Evolutionary conservation across 2,329 filamentous ascomycete genomes (phyloP).

Genomic region (Metarhizium humberi): DNA sequence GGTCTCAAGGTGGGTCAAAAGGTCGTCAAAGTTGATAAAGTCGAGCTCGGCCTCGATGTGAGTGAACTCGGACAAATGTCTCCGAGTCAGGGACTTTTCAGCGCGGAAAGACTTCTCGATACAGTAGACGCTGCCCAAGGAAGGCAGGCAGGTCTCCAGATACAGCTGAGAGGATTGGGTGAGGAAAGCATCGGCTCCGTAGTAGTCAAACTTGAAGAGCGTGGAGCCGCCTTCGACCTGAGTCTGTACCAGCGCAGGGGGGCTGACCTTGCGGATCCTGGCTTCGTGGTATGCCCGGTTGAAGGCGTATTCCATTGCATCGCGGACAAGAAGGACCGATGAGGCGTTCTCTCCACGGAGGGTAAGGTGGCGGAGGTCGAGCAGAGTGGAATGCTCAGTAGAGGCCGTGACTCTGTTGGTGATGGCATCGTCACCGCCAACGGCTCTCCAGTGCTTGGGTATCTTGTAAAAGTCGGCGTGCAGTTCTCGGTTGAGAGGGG

Average conservation of each 20-base stretch:
- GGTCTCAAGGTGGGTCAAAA: slow-evolving; percentile 78
- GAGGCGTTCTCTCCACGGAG: slow-evolving; percentile 77
- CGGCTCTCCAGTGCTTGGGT: slow-evolving; percentile 55
- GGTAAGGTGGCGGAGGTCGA: slow-evolving; percentile 76
- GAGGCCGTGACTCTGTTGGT: slow-evolving; percentile 61
- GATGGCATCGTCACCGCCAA: slow-evolving; percentile 82
- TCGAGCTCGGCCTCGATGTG: slow-evolving; percentile 95
- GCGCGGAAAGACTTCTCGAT: slow-evolving; percentile 98
- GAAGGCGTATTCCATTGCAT: slow-evolving; percentile 74
- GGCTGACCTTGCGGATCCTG: slow-evolving; percentile 72
- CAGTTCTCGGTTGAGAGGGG: slow-evolving; percentile 77
- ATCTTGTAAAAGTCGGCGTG: slow-evolving; percentile 85
- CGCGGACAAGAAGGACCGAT: slow-evolving; percentile 80
- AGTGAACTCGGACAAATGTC: slow-evolving; percentile 92
- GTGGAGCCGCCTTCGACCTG: slow-evolving; percentile 90
- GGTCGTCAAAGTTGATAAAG: slow-evolving; percentile 86
- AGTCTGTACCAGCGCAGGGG: slow-evolving; percentile 87
- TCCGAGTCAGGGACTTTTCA: slow-evolving; percentile 88
- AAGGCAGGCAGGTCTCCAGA: slow-evolving; percentile 87
- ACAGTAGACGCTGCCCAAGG: slow-evolving; percentile 91
- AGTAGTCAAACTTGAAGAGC: slow-evolving; percentile 83
- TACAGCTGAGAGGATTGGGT: slow-evolving; percentile 97
- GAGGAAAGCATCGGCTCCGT: slow-evolving; percentile 82
- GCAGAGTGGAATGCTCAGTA: slow-evolving; percentile 50
- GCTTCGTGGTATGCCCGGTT: slow-evolving; percentile 68